A percentile compares a stretch with the other conserved stretches of the same genome.
phyloP scores from a whole-genome alignment of 768 basidiomycete genomes.

The Trametes villosa region DNA sequence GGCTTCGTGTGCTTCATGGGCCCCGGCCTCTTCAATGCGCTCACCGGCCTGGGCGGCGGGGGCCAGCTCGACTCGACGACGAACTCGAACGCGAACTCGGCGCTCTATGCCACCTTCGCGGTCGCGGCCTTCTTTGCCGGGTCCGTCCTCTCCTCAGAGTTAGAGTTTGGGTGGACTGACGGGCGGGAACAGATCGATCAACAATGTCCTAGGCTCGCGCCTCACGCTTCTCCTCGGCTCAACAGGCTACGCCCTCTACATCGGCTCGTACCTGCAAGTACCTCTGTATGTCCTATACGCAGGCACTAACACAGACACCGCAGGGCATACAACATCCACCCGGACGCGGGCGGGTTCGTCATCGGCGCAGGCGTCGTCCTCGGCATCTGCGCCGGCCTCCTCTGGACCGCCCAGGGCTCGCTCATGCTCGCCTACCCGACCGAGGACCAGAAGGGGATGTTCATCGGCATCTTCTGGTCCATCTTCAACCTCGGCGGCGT shows the following conservation, averaged over 20 bases:
- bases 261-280: conserved; percentile 71
- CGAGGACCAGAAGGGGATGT: conserved; percentile 75
- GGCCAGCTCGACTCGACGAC: conserved; percentile 71
- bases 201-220: conserved; percentile 80
- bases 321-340: conserved; percentile 74
- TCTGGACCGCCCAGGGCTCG: conserved; percentile 88
- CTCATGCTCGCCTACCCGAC: conserved; percentile 86
- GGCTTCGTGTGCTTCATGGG: conserved; percentile 68
- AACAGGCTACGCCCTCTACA: conserved; percentile 75
- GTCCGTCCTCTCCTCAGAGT: conserved; percentile 41
- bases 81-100: conserved; percentile 70
- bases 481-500: conserved; percentile 86
- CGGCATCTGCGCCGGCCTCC: conserved; percentile 69
- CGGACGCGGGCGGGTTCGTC: conserved; percentile 61
- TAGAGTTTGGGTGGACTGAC: conserved; percentile 1
- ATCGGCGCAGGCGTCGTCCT: conserved; percentile 74
- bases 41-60: conserved; percentile 80
- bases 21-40: conserved; percentile 76
- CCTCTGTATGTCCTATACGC: neutral
- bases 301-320: neutral
- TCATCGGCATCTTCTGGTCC: conserved; percentile 81
- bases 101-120: conserved; percentile 69
- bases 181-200: conserved; percentile 58
- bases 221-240: conserved; percentile 77
- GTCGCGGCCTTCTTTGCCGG: conserved; percentile 70